Percentiles rank a stretch among this genome's conserved stretches.
phyloP scores from a whole-genome alignment of 306 rosid species.

The Coriaria nepalensis region DNA sequence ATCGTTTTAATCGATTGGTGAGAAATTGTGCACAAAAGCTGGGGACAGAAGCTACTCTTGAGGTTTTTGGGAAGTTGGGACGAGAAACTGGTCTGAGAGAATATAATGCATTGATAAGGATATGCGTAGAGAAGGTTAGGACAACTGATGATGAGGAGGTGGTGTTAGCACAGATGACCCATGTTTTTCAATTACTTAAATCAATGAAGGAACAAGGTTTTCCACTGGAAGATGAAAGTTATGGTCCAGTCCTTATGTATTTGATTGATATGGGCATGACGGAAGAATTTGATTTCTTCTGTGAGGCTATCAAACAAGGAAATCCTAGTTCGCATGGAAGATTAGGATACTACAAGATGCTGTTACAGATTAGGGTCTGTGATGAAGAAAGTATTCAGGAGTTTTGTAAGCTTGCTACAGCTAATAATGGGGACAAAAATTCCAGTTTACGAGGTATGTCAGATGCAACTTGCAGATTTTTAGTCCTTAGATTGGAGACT shows the following conservation, averaged over 20 bases:
- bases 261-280: constrained; percentile 52
- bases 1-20: constrained; percentile 27
- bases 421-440: constrained; percentile 23
- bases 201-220: constrained; percentile 59
- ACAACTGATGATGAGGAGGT: constrained; percentile 27
- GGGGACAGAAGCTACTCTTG: constrained; percentile 35
- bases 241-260: constrained; percentile 49
- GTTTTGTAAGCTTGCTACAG: constrained; percentile 35
- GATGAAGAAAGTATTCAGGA: constrained; percentile 54
- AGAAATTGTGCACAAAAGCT: constrained; percentile 29
- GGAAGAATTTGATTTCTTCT: constrained; percentile 50
- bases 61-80: constrained; percentile 45
- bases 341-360: constrained; percentile 79
- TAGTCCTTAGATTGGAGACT: too few species aligned
- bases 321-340: constrained; percentile 36
- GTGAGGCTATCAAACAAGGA: constrained; percentile 30
- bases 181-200: constrained; percentile 35
- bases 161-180: constrained; percentile 39
- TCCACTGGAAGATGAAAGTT: constrained; percentile 46
- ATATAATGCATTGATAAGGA: constrained; percentile 36
- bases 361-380: constrained; percentile 45
- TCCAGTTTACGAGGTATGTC: constrained; percentile 41
- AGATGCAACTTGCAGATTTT: constrained; percentile 4
- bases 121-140: constrained; percentile 50
- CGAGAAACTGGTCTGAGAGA: constrained; percentile 40